A percentile compares a stretch with the other conserved stretches of the same genome.
These are phyloP conservation scores for Boletus speciosus DNA, from an alignment of 768 basidiomycete species.

Conservation along the genomic window DNA sequence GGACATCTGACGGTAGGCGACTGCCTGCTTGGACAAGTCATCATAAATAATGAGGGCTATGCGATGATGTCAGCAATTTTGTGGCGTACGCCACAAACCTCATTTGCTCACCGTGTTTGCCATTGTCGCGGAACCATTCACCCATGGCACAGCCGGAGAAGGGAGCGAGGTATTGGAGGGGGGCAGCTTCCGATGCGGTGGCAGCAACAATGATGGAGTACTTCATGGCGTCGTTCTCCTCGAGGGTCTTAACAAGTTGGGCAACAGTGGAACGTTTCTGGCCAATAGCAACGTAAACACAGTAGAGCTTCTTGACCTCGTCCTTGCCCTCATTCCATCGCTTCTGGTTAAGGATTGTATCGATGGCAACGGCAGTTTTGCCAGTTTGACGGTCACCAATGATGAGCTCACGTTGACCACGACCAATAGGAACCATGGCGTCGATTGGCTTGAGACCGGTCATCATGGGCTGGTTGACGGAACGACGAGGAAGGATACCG, in stretches of 20 bases:
- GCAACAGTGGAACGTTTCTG: constrained; percentile 99
- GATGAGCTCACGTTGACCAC: constrained; percentile 99
- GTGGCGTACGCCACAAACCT: neutral
- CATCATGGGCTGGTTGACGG: constrained; percentile 99
- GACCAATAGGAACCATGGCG: constrained; percentile 99
- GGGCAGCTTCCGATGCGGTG: constrained; percentile 98
- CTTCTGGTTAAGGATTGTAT: constrained; percentile 99
- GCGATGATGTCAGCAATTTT: constrained; percentile 13
- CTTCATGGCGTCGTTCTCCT: constrained; percentile 99
- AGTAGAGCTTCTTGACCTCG: constrained; percentile 98
- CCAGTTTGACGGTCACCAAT: constrained; percentile 99
- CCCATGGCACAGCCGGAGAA: constrained; percentile 99
- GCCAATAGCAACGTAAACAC: constrained; percentile 98
- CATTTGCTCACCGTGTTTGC: constrained; percentile 83
- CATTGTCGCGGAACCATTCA: constrained; percentile 99
- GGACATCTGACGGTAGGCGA: constrained; percentile 99
- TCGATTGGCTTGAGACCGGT: constrained; percentile 99
- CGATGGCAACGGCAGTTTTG: constrained; percentile 98
- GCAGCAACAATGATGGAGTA: constrained; percentile 99
- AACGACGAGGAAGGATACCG: constrained; percentile 98
- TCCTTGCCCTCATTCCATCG: constrained; percentile 98
- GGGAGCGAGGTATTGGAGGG: constrained; percentile 98
- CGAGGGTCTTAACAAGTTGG: constrained; percentile 98
- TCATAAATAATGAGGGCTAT: constrained; percentile 97
- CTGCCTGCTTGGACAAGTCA: constrained; percentile 99